Evolutionary conservation across 371 early-diverging fungal genomes (phyloP), one percentile per base, ranked within the genome.

Genomic region (Mucor sp.): DNA sequence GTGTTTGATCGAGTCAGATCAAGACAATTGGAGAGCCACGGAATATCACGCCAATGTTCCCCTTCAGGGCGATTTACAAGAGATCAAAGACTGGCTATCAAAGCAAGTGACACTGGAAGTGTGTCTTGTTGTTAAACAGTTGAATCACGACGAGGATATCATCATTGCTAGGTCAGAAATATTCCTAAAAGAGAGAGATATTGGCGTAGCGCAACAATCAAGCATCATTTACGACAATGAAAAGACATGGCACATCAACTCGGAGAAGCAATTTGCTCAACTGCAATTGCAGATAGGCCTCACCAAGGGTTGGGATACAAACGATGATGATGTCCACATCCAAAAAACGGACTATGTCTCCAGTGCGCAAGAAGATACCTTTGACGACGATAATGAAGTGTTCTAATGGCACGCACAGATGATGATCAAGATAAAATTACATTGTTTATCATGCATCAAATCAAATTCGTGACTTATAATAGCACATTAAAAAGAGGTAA

Each of bases 171-270:
- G 15, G 44, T 47, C 72, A 3, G 66, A 72, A 12, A 37, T 72
- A 0, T 68, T 62, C 47, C 11, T 72, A 12, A 68, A 60, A 15
- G 68, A 61, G 6, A 21, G 53, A 58, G 62, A 56, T 21, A 4
- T 65, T 12, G 68, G 55, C 3, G 25, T 68, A 0, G 12, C 44
- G 6, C 39, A 65, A 17, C 61, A 68, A 53, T 57, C 68, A 0
- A 58, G 35, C 17, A 58, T 72, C 1, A 48, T 72, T 1, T 72
- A 63, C 65, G 72, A 68, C 30, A 17, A 14, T 8, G 41, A 65
- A 7, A 62, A 57, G 53, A 58, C 28, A 43, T 72, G 72, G 72
- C 63, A 72, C 55, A 68, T 65, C 12, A 72, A 72, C 37, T n/a
- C 57, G 17, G 21, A 43, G 15, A 72, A 67, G 21, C 62, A 65